Percentiles rank a stretch among this genome's conserved stretches.
These are phyloP conservation scores for Cryptosporidium baileyi DNA, from an alignment of 169 alveolate genomes.

Conservation along the genomic window DNA sequence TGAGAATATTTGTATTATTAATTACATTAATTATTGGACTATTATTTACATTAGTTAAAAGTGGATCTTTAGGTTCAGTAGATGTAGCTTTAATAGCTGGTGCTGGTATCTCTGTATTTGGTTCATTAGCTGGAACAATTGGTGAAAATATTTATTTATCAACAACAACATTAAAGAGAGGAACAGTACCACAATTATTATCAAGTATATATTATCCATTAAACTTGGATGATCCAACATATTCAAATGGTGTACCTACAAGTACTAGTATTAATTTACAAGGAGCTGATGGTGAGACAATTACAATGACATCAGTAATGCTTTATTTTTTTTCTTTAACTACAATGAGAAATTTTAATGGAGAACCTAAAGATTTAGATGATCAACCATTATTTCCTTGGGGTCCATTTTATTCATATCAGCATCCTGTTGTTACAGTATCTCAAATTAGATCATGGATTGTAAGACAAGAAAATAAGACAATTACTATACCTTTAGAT, in stretches of 20 bases:
- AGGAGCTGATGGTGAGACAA: conserved; percentile 63
- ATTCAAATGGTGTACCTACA: conserved; percentile 62
- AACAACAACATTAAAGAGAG: conserved; percentile 42
- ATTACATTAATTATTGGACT: background rate
- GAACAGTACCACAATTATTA: conserved; percentile 51
- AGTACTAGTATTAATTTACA: conserved; percentile 27
- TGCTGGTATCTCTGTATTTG: conserved; percentile 31
- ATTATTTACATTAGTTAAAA: background rate
- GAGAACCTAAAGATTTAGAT: conserved; percentile 47
- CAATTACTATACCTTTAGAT: conserved; percentile 24
- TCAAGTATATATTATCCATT: conserved; percentile 54
- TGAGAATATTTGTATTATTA: background rate
- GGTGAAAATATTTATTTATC: conserved; percentile 54
- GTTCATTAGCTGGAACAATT: conserved; percentile 43
- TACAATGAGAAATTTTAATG: conserved; percentile 51
- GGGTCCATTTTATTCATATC: conserved; percentile 66
- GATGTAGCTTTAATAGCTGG: conserved; percentile 55
- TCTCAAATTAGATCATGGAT: conserved; percentile 69
- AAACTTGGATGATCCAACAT: conserved; percentile 55
- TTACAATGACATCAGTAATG: conserved; percentile 64
- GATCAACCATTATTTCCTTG: conserved; percentile 67
- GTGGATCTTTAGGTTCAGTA: conserved; percentile 61
- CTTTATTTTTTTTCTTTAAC: conserved; percentile 53
- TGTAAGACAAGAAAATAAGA: conserved; percentile 21
- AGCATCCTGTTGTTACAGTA: conserved; percentile 61